Base-by-base conservation (phyloP, 805 yeast species). In the Myxozyma mucilagina region DNA sequence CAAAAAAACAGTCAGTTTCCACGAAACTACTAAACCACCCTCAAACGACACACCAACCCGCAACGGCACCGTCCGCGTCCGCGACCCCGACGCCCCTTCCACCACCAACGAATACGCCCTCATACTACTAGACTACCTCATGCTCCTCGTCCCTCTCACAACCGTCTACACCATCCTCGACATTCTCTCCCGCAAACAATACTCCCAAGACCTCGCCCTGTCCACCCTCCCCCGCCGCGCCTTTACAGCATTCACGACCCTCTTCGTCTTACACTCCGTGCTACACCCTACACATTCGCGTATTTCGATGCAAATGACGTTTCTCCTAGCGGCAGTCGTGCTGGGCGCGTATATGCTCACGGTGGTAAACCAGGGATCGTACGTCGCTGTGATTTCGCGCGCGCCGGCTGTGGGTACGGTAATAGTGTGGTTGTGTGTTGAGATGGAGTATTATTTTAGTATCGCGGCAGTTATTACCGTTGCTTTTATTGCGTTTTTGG, bases 401-500 rank as follows among this genome's bases (percentile, higher is more conserved):
- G 77, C 78, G 6, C 80, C 80, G 9, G 75, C 79, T 1, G 63
- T 76, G 4, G 79, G 78, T 18, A 76, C 80, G 13, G 57, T 76
- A 8, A 73, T 76, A 72, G 71, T 74, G 8, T 76, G 79, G 78
- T 65, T 74, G 29, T 72, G 76, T 52, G 61, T 76, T 18, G 80
- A 77, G 60, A 61, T 77, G 67, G 76, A 75, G 53, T 73, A 76
- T 72, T 67, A 72, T 24, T 70, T 66, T 68, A 56, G 62, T 20
- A 35, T 57, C 16, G 14, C 63, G 1, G 66, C 61, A 10, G 41
- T 32, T 29, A 47, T 47, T 11, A 53, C 61, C 18, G 66, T 59
- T 1, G 39, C 43, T 3, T 59, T 62, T 48, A 53, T 62, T 18
- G 38, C 64, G 31, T 62, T 56, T 57, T 45, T 57, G 39, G 58